Conservation (phyloP, 208 protist genomes). For the Entamoeba invadens region DNA sequence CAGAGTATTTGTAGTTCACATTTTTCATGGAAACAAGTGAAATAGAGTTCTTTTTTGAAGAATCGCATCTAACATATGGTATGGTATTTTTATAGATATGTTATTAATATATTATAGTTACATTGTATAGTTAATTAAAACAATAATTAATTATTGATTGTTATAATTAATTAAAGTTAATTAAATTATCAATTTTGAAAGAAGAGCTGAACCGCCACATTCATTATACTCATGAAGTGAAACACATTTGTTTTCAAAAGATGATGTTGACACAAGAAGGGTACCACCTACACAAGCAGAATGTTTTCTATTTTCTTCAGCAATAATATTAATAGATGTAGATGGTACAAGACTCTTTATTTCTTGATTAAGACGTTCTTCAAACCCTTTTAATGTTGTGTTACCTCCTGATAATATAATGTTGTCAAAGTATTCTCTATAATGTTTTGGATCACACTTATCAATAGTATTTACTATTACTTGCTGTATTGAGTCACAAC, state of each 20-base stretch:
- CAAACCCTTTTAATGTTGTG: background rate
- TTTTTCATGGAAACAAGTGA: background rate
- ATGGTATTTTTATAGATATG: background rate
- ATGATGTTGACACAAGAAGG: background rate
- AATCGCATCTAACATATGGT: background rate
- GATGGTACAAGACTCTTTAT: background rate
- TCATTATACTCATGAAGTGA: background rate
- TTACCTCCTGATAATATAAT: background rate
- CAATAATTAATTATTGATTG: background rate
- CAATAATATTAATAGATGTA: background rate
- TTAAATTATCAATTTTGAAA: background rate
- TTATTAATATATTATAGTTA: background rate
- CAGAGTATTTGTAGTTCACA: background rate
- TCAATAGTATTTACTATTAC: background rate
- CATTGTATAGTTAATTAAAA: background rate
- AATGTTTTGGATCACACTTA: background rate
- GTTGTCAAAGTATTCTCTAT: background rate
- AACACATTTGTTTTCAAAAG: background rate
- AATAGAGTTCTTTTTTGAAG: background rate
- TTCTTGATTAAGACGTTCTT: background rate
- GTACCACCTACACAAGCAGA: background rate
- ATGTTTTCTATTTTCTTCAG: background rate
- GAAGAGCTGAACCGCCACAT: background rate
- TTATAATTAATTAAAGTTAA: background rate
- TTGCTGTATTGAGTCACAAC: background rate